Percentiles rank a stretch among this genome's conserved stretches.
These are phyloP conservation scores for Ascocoryne sarcoides DNA, from an alignment of 2,329 filamentous ascomycete species.

Conservation along the genomic window DNA sequence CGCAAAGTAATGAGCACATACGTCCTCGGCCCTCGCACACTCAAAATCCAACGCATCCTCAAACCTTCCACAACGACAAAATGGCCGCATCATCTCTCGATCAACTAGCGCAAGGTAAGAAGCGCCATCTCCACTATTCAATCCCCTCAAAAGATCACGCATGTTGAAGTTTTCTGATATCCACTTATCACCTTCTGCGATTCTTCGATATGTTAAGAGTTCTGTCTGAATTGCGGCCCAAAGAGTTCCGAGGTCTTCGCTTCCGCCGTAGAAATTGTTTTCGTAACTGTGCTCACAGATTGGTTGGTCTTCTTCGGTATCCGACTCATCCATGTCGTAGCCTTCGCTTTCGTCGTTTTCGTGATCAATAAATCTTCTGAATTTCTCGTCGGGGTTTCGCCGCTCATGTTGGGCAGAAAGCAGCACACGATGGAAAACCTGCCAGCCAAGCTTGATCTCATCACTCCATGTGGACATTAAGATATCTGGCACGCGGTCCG, in stretches of 20 bases:
- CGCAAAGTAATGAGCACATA: conserved; percentile 7
- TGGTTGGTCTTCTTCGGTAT: not conserved
- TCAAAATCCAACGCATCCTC: not conserved
- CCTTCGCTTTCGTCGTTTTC: not conserved
- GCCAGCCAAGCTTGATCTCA: conserved; percentile 7
- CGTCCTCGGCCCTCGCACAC: conserved; percentile 5
- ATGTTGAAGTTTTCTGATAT: conserved; percentile 16
- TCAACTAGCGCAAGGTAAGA: conserved; percentile 3
- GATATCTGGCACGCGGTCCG: conserved; percentile 5
- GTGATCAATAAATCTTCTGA: not conserved
- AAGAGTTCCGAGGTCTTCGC: conserved; percentile 16
- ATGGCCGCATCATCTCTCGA: conserved; percentile 7
- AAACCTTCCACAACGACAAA: conserved; percentile 8
- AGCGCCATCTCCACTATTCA: not conserved
- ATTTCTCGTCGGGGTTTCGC: not conserved
- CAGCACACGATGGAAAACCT: conserved; percentile 10
- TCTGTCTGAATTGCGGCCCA: conserved; percentile 33
- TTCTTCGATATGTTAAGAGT: conserved; percentile 30
- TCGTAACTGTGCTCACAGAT: not conserved
- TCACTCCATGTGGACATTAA: conserved; percentile 12
- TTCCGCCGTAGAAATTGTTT: conserved; percentile 9
- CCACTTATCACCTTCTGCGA: conserved; percentile 21
- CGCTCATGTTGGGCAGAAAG: conserved; percentile 6
- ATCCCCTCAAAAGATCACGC: not conserved
- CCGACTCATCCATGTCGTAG: conserved; percentile 1